These are phyloP conservation scores for Mycogone perniciosa DNA, from an alignment of 2,329 filamentous ascomycete genomes.

Conservation along the genomic window DNA sequence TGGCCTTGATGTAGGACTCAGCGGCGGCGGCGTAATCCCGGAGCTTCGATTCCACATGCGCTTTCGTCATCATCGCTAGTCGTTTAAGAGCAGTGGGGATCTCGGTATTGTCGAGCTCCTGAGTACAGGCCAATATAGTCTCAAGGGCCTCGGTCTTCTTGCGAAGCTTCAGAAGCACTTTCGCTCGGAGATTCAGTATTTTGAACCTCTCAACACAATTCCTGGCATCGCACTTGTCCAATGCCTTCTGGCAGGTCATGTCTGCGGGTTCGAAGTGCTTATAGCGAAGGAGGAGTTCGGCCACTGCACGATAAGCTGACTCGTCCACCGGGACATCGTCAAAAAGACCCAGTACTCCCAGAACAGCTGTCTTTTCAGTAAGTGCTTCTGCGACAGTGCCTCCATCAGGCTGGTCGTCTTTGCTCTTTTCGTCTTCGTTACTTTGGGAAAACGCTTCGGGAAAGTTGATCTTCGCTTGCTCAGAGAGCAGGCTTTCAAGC, in stretches of 20 bases:
- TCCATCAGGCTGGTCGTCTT: not conserved
- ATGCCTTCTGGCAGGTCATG: conserved; percentile 15
- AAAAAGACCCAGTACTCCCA: conserved; percentile 19
- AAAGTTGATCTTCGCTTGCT: conserved; percentile 17
- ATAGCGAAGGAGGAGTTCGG: conserved; percentile 15
- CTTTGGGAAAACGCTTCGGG: conserved; percentile 1
- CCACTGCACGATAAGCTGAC: conserved; percentile 17
- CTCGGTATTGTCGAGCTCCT: not conserved
- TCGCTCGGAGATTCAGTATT: conserved; percentile 13
- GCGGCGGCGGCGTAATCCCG: conserved; percentile 12
- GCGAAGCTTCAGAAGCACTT: conserved; percentile 12
- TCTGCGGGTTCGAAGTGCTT: conserved; percentile 14
- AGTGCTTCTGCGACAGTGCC: conserved; percentile 1
- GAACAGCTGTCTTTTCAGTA: conserved; percentile 4
- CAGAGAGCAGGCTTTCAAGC: conserved; percentile 12
- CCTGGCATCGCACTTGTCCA: conserved; percentile 6
- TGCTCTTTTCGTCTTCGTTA: not conserved
- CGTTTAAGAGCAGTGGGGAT: conserved; percentile 14
- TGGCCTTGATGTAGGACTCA: conserved; percentile 15
- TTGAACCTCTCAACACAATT: conserved; percentile 15
- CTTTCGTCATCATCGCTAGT: conserved; percentile 15
- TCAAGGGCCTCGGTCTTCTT: conserved; percentile 14
- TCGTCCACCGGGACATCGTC: conserved; percentile 14
- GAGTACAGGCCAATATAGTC: conserved; percentile 8
- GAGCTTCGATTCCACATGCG: conserved; percentile 13